Evolutionary conservation across 2,329 filamentous ascomycete genomes (phyloP).

Genomic region (Trichoderma aggressivum): DNA sequence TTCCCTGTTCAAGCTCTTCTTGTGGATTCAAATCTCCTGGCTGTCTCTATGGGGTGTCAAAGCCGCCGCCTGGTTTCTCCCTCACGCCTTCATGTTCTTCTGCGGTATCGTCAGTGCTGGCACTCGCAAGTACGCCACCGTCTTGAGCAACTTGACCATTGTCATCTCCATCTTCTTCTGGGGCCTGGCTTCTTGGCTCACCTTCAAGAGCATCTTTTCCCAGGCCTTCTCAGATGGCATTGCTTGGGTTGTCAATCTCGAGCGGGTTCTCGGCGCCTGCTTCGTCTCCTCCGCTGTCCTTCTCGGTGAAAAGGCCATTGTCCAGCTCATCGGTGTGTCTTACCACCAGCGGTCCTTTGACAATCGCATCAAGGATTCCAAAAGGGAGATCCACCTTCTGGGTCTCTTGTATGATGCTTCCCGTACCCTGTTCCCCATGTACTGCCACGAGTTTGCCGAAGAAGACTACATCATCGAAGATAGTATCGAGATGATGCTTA

Average conservation of each 20-base stretch:
- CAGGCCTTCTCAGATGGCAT: constrained; percentile 34
- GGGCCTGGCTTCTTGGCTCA: constrained; percentile 60
- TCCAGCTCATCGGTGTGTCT: constrained; percentile 79
- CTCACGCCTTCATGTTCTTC: constrained; percentile 64
- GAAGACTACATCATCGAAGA: constrained; percentile 93
- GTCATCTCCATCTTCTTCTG: constrained; percentile 67
- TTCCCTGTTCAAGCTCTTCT: constrained; percentile 58
- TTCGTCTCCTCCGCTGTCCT: constrained; percentile 68
- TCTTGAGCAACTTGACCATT: constrained; percentile 62
- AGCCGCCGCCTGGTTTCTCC: constrained; percentile 58
- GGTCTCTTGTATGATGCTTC: constrained; percentile 89
- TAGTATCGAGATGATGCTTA: constrained; percentile 66
- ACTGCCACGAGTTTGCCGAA: constrained; percentile 84
- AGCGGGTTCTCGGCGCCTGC: constrained; percentile 62
- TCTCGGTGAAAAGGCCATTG: constrained; percentile 72
- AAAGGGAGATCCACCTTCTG: constrained; percentile 78
- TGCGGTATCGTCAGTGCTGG: constrained; percentile 66
- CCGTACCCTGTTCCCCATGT: constrained; percentile 82
- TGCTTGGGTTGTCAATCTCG: constrained; percentile 56
- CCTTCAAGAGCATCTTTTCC: constrained; percentile 56
- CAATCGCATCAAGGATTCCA: constrained; percentile 81
- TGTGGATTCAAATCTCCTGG: constrained; percentile 70
- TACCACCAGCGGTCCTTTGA: constrained; percentile 85
- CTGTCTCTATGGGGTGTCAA: constrained; percentile 65
- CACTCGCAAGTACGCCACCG: constrained; percentile 66